Evolutionary conservation across 225 moss, liverwort and hornwort genomes (phyloP).

Genomic region (Ulota crispa): DNA sequence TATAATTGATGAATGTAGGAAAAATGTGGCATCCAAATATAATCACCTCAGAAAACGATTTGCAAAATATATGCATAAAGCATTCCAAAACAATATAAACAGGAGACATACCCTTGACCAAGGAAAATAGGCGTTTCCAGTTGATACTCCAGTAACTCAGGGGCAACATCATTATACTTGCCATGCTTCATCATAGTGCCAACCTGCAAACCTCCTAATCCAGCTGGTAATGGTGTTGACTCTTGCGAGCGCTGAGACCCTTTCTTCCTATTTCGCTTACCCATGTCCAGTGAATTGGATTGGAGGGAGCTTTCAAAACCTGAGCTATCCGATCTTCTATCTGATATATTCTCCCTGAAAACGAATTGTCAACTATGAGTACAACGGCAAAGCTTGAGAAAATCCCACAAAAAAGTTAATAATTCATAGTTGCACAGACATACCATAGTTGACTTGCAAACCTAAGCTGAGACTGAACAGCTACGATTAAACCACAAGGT

Average conservation of each 20-base stretch:
- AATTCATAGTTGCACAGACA: background rate
- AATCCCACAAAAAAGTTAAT: background rate
- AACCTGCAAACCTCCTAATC: conserved; percentile 52
- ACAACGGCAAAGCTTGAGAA: background rate
- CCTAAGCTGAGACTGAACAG: background rate
- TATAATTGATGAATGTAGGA: background rate
- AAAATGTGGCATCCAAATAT: background rate
- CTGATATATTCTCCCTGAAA: conserved; percentile 30
- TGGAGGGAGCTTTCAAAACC: conserved; percentile 21
- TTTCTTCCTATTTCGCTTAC: conserved; percentile 32
- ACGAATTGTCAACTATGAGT: conserved; percentile 17
- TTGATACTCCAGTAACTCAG: conserved; percentile 39
- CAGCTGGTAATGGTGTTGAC: conserved; percentile 40
- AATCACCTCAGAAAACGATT: background rate
- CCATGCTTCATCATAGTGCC: conserved; percentile 50
- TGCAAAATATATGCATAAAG: background rate
- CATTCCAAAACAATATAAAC: background rate
- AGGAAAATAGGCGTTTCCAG: conserved; percentile 41
- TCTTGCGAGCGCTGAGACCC: conserved; percentile 25
- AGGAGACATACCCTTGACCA: conserved; percentile 40
- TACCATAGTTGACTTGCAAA: conserved; percentile 7
- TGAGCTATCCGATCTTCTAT: conserved; percentile 35
- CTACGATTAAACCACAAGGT: background rate
- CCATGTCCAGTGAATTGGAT: conserved; percentile 24
- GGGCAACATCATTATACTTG: conserved; percentile 44